Evolutionary conservation across 2,329 filamentous ascomycete species (phyloP).

Genomic region (Volutella citrinella): DNA sequence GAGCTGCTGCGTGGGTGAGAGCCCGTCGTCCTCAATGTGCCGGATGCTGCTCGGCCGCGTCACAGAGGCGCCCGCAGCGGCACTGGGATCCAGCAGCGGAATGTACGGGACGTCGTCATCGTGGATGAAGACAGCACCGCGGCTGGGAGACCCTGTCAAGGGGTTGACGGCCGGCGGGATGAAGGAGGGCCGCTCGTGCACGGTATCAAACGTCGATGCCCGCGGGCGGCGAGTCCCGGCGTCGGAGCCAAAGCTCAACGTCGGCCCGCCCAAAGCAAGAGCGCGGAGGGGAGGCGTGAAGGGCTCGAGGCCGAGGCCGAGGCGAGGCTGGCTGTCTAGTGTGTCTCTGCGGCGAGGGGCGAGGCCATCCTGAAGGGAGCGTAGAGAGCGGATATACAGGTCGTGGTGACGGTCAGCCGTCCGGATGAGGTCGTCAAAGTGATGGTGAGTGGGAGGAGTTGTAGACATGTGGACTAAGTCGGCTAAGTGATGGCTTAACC

Average conservation of each 20-base stretch:
- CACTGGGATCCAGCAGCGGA: slow-evolving; percentile 23
- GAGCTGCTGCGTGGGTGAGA: slow-evolving; percentile 12
- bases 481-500: too few relatives aligned
- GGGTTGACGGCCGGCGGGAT: slow-evolving; percentile 19
- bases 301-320: slow-evolving; percentile 16
- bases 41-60: slow-evolving; percentile 1
- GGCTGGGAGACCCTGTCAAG: slow-evolving; percentile 20
- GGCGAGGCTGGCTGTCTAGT: slow-evolving; percentile 16
- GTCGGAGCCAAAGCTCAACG: slow-evolving; percentile 17
- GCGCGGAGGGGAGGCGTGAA: slow-evolving; percentile 29
- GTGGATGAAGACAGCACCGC: slow-evolving; percentile 15
- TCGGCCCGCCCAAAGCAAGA: slow-evolving; percentile 16
- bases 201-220: slow-evolving; percentile 28
- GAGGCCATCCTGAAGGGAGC: slow-evolving; percentile 27
- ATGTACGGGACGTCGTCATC: slow-evolving; percentile 33
- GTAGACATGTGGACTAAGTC: slow-evolving; percentile 9
- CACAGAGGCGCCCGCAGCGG: neutral
- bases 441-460: slow-evolving; percentile 14
- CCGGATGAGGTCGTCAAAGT: slow-evolving; percentile 33
- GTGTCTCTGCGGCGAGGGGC: slow-evolving; percentile 16
- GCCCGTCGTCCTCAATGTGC: slow-evolving; percentile 15
- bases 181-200: slow-evolving; percentile 20
- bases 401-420: slow-evolving; percentile 33
- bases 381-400: slow-evolving; percentile 30
- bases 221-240: slow-evolving; percentile 16